phyloP scores from a whole-genome alignment of 768 basidiomycete genomes.

The Mycena galericulata region DNA sequence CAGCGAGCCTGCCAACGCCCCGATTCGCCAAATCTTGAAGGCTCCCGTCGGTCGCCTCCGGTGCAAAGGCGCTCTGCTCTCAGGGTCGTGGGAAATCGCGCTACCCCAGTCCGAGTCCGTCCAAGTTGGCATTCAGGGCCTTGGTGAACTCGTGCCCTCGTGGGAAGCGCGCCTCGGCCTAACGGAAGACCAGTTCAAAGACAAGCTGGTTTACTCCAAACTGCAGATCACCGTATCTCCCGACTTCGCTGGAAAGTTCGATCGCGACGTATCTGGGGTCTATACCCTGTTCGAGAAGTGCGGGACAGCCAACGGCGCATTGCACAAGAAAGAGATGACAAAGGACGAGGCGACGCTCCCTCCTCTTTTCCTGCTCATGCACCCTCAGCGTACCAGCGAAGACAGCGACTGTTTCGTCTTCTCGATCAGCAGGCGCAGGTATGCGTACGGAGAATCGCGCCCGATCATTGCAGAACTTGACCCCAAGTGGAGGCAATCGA shows the following conservation, averaged over 20 bases:
- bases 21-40: constrained; percentile 79
- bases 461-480: constrained; percentile 82
- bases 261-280: constrained; percentile 84
- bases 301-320: constrained; percentile 86
- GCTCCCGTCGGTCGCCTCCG: constrained; percentile 82
- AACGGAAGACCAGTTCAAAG: constrained; percentile 69
- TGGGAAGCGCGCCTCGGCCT: constrained; percentile 91
- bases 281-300: constrained; percentile 88
- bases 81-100: constrained; percentile 85
- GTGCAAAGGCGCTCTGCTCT: constrained; percentile 68
- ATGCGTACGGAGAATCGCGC: constrained; percentile 85
- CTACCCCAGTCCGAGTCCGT: constrained; percentile 72
- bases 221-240: constrained; percentile 71
- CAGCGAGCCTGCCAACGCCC: constrained; percentile 79
- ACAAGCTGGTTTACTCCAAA: constrained; percentile 74
- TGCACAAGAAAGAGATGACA: constrained; percentile 73
- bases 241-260: constrained; percentile 62
- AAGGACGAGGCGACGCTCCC: constrained; percentile 63
- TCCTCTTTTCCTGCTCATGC: constrained; percentile 85
- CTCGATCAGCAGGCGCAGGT: constrained; percentile 79
- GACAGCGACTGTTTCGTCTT: constrained; percentile 88
- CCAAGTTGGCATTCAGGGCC: constrained; percentile 70
- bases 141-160: constrained; percentile 78
- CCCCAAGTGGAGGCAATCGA: constrained; percentile 82
- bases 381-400: constrained; percentile 85